Evolutionary conservation across 495 filamentous ascomycete genomes (phyloP), one percentile per base, ranked within the genome.

Genomic region (Penicillium canescens): DNA sequence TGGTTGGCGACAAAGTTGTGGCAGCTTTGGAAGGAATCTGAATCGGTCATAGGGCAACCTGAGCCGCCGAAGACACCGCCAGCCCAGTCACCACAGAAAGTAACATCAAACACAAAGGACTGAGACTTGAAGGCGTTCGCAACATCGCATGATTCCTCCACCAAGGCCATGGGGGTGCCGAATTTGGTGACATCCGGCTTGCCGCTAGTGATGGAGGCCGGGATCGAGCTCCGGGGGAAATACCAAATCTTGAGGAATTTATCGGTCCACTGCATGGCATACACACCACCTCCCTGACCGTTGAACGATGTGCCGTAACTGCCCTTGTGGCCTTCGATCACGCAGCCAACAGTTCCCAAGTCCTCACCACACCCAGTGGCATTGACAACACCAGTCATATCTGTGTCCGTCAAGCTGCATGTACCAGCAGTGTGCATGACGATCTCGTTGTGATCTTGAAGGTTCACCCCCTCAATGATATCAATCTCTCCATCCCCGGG

Each of bases 41-140:
- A 47, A 51, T 68, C 60, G 41, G 70, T 68, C 55, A 71, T 50
- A 0, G 74, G 71, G 59, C 75, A 78, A 3, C 66, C 65, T 11
- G 71, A 74, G 14, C 62, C 40, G 11, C 64, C 67, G 35, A 63
- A 78, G 0, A 83, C 81, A 42, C 80, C 74, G 33, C 90, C 92
- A 14, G 91, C 91, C 89, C 90, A 96, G 55, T 90, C 85, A 35
- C 93, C 93, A 69, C 93, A 97, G 72, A 96, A 91, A 1, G 86
- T 88, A 0, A 84, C 88, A 69, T 98, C 82, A 64, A 96, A 85
- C 50, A 95, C 78, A 45, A 96, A 87, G 11, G 82, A 79, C 69
- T 94, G 86, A 40, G 86, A 63, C 54, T 73, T 76, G 77, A 96
- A 96, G 45, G 83, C 75, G 3, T 66, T 61, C 47, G 80, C 68